Evolutionary conservation across 139 green algal genomes (phyloP).

Genomic region (Chlamydomonas sp.): DNA sequence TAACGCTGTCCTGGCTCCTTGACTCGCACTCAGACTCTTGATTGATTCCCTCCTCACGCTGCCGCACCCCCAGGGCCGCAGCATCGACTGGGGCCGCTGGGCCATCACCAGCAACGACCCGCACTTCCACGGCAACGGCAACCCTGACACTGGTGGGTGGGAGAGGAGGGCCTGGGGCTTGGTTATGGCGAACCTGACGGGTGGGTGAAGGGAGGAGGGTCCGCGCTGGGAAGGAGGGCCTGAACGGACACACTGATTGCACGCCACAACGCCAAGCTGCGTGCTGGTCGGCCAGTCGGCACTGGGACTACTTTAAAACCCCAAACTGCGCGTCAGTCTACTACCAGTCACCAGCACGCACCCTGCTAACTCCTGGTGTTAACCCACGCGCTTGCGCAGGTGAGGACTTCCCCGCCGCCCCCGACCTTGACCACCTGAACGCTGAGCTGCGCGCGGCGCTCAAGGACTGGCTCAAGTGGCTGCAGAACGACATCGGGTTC

Average conservation of each 20-base stretch:
- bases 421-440: constrained; percentile 92
- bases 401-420: constrained; percentile 78
- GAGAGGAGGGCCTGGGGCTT: neutral
- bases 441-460: constrained; percentile 70
- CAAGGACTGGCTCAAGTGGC: constrained; percentile 81
- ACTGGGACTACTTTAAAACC: neutral
- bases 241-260: neutral
- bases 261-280: neutral
- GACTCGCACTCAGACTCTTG: too few relatives aligned
- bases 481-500: constrained; percentile 83
- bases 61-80: neutral
- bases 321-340: neutral
- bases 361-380: neutral
- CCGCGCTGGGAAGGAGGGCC: neutral
- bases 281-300: neutral
- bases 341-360: neutral
- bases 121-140: constrained; percentile 72
- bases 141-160: constrained; percentile 73
- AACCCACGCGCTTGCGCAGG: neutral
- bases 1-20: too few relatives aligned
- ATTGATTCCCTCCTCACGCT: too few relatives aligned
- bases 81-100: constrained; percentile 77
- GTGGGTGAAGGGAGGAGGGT: neutral
- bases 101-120: constrained; percentile 82
- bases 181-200: too few relatives aligned